A percentile compares a stretch with the other conserved stretches of the same genome.
These are phyloP conservation scores for Claviceps sp. DNA, from an alignment of 2,329 filamentous ascomycete genomes.

Conservation along the genomic window DNA sequence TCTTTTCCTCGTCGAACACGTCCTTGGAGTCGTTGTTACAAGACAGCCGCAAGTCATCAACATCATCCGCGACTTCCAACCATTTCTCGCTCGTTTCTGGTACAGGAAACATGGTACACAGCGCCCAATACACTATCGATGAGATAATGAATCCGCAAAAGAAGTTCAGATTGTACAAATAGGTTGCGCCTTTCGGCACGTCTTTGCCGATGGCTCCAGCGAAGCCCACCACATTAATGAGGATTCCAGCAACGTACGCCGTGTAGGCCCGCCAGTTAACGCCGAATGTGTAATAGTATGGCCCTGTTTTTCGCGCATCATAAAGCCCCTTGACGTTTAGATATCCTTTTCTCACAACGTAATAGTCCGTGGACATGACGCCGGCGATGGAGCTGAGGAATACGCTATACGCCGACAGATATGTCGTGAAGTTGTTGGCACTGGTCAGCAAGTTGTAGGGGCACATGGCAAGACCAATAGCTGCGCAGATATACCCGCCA, in stretches of 20 bases:
- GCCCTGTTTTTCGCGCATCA: slow-evolving; percentile 49
- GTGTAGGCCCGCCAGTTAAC: slow-evolving; percentile 74
- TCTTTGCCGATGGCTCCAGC: slow-evolving; percentile 59
- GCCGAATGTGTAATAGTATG: slow-evolving; percentile 63
- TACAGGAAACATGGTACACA: slow-evolving; percentile 59
- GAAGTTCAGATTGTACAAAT: slow-evolving; percentile 86
- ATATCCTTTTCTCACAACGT: slow-evolving; percentile 70
- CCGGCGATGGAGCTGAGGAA: slow-evolving; percentile 90
- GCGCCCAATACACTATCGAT: slow-evolving; percentile 48
- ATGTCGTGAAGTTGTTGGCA: slow-evolving; percentile 78
- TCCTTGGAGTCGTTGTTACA: slow-evolving; percentile 29
- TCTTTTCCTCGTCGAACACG: slow-evolving; percentile 25
- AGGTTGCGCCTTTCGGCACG: slow-evolving; percentile 67
- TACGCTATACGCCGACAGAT: slow-evolving; percentile 82
- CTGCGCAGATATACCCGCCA: slow-evolving; percentile 74
- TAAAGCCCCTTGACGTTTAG: slow-evolving; percentile 69
- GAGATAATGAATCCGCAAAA: slow-evolving; percentile 73
- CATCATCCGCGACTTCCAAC: slow-evolving; percentile 60
- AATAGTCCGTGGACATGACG: slow-evolving; percentile 85
- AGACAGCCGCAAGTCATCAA: slow-evolving; percentile 38
- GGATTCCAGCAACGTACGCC: slow-evolving; percentile 70
- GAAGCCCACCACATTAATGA: slow-evolving; percentile 88
- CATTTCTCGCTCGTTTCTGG: slow-evolving; percentile 62
- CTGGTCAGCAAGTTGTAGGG: slow-evolving; percentile 67
- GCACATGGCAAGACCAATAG: slow-evolving; percentile 71